Evolutionary conservation across 345 rosid genomes (phyloP).

Genomic region (Laguncularia racemosa): DNA sequence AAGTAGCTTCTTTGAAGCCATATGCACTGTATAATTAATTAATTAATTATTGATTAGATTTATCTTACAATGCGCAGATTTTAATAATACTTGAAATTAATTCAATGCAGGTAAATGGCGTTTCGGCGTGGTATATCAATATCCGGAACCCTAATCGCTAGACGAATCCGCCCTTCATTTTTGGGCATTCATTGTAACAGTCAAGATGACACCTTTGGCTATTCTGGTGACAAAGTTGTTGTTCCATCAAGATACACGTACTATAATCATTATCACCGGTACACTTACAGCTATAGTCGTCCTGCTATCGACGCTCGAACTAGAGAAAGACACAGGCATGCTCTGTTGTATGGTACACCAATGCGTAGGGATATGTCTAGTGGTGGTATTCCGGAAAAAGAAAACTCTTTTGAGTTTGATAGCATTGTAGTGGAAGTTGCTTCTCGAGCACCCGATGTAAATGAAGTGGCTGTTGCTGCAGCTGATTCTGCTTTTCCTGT

Average conservation of each 20-base stretch:
- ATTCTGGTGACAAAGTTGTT: not conserved
- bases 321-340: slow-evolving; percentile 10
- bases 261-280: no score
- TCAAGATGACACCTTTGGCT: slow-evolving; percentile 10
- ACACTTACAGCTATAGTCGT: no score
- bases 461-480: slow-evolving; percentile 67
- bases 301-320: slow-evolving; percentile 9
- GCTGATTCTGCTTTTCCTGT: slow-evolving; percentile 65
- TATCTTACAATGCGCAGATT: no score
- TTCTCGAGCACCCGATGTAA: slow-evolving; percentile 31
- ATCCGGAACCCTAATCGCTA: slow-evolving; percentile 18
- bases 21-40: no score
- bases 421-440: slow-evolving; percentile 33
- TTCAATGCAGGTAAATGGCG: slow-evolving; percentile 17
- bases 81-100: no score
- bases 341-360: slow-evolving; percentile 19
- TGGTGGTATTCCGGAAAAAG: slow-evolving; percentile 14
- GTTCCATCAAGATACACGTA: slow-evolving; percentile 2
- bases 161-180: slow-evolving; percentile 26
- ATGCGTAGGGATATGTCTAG: slow-evolving; percentile 29
- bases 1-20: no score
- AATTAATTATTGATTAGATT: no score
- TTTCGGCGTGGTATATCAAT: slow-evolving; percentile 22
- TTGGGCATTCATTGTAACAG: slow-evolving; percentile 16
- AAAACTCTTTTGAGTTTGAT: slow-evolving; percentile 31